A percentile compares a stretch with the other conserved stretches of the same genome.
Evolutionary conservation across 306 rosid species (phyloP).

Genomic region (Clitoria ternatea): DNA sequence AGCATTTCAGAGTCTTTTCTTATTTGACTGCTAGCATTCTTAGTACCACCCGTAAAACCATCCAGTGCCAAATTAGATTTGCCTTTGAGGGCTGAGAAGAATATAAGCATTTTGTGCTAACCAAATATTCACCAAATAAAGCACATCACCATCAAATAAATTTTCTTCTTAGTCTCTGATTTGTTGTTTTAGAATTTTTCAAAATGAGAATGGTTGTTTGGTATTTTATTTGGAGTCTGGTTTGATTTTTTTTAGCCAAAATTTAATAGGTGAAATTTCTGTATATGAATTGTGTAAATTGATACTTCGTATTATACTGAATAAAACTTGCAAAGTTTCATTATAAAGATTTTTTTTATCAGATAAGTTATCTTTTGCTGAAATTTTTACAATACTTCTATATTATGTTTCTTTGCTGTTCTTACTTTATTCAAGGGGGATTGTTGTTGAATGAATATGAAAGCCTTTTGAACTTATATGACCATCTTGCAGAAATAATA

Average conservation of each 20-base stretch:
- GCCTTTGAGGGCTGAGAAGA: not conserved
- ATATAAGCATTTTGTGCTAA: not conserved
- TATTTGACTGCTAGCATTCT: not conserved
- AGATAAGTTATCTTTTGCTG: not conserved
- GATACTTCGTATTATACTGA: not conserved
- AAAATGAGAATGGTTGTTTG: not conserved
- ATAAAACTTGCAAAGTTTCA: not conserved
- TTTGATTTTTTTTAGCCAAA: not conserved
- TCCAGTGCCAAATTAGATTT: too few relatives aligned
- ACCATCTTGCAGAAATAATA: not conserved
- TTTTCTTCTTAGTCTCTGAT: not conserved
- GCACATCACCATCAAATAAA: not conserved
- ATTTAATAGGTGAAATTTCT: not conserved
- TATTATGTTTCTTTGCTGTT: not conserved
- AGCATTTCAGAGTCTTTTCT: not conserved
- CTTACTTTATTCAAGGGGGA: not conserved
- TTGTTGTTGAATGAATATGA: not conserved
- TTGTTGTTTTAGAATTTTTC: slow-evolving; percentile 1
- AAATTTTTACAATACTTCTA: not conserved
- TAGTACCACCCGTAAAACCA: not conserved
- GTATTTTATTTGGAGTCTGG: not conserved
- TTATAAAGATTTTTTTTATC: too few relatives aligned
- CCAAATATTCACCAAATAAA: not conserved
- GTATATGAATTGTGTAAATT: not conserved
- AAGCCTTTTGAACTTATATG: not conserved